Percentiles rank a stretch among this genome's conserved stretches.
phyloP scores from a whole-genome alignment of 2,329 filamentous ascomycete species.

The Sphaerulina musiva region DNA sequence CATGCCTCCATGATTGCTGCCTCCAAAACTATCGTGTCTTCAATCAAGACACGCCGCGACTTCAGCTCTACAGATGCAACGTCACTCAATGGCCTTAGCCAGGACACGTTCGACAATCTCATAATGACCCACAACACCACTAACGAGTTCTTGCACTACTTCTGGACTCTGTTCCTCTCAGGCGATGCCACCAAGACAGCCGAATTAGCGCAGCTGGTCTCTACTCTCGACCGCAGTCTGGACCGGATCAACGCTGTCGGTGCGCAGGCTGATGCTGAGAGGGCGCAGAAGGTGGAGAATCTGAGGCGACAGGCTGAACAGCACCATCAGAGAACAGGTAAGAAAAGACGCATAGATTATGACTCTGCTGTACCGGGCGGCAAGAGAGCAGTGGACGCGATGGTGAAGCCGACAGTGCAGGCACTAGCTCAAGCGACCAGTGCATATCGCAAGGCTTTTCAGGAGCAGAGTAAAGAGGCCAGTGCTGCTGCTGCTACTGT shows the following conservation, averaged over 20 bases:
- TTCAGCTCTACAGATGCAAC: constrained; percentile 22
- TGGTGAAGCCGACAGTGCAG: constrained; percentile 67
- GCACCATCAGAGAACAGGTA: constrained; percentile 63
- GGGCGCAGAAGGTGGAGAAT: constrained; percentile 58
- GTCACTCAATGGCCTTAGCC: constrained; percentile 34
- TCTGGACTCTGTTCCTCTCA: constrained; percentile 82
- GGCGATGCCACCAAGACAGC: constrained; percentile 69
- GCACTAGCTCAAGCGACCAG: constrained; percentile 64
- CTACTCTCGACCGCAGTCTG: constrained; percentile 70
- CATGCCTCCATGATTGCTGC: constrained; percentile 59
- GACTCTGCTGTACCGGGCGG: constrained; percentile 67
- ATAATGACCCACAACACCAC: constrained; percentile 82
- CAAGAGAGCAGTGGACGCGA: constrained; percentile 62
- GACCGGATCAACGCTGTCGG: constrained; percentile 76
- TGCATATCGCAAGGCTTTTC: constrained; percentile 64
- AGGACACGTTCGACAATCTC: constrained; percentile 54
- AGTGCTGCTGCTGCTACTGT: constrained; percentile 1
- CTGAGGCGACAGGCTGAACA: constrained; percentile 62
- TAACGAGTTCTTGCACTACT: constrained; percentile 92
- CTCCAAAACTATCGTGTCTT: constrained; percentile 59
- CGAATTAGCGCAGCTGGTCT: constrained; percentile 74
- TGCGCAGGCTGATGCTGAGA: constrained; percentile 68
- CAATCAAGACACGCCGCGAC: constrained; percentile 49
- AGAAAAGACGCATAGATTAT: constrained; percentile 56
- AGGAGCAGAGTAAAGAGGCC: constrained; percentile 45